Base-by-base conservation (phyloP, 768 basidiomycete species). In the Strobilomyces echinocephalus region DNA sequence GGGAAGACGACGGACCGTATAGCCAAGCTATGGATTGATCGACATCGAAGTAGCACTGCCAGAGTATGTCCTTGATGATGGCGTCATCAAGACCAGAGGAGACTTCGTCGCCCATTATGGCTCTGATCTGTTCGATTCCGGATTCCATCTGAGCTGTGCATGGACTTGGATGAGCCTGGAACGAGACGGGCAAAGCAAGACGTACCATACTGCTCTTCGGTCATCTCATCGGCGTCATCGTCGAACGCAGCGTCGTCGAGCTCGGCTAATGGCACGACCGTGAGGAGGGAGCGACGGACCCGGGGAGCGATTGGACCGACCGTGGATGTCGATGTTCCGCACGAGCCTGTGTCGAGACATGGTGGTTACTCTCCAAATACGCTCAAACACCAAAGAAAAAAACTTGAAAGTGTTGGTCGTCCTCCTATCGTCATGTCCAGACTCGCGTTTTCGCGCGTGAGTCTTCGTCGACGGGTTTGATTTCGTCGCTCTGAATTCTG, bases 261-360 rank as follows among this genome's bases (percentile, higher is more conserved):
- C 72, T 92, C 94, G 67, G 85, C 95, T 93, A 61, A n/a, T 56
- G 28, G 43, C 21, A 12, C 21, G 39, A 46, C 11, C 54, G 10
- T 50, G 49, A 53, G 45, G 46, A n/a, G 35, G 26, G 2, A 51
- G 12, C 16, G 12, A 28, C 5, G 2, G 16, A 2, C 4, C 12
- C 28, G 38, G 48, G 45, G 4, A 1, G 47, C 46, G 11, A 35
- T 39, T 12, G 24, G 30, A 53, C 70, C 28, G 43, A 85, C 88
- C 86, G 53, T 82, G 75, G 39, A 97, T 74, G 69, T 97, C 84
- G 28, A 98, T 74, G 72, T 94, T 93, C 58, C 89, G 79, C 58
- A 97, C 78, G 71, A 86, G 81, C 65, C 94, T 85, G 72, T 98
- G 97, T 69, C 97, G 79, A 6, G 95, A 97, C 93, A 97, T 53